Conservation (phyloP, 495 filamentous ascomycete genomes). For the Astrothelium macrocarpum region DNA sequence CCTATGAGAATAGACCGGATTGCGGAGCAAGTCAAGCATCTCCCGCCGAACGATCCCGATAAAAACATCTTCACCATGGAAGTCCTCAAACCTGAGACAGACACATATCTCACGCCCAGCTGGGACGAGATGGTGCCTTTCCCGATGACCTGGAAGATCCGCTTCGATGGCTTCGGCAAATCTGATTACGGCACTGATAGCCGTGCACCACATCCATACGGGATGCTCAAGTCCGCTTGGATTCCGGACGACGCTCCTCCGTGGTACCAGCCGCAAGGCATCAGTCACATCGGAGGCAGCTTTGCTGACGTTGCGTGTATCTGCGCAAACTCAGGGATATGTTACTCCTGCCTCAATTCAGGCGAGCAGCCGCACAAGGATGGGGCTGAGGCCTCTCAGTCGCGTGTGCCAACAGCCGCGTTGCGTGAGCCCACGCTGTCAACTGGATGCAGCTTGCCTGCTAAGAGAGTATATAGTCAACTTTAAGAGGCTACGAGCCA, state of each 20-base stretch:
- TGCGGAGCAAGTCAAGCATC: conserved; percentile 4
- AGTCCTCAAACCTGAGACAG: conserved; percentile 6
- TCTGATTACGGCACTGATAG: conserved; percentile 4
- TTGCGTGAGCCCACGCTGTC: conserved; percentile 5
- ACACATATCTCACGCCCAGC: conserved; percentile 5
- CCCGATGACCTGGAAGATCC: conserved; percentile 7
- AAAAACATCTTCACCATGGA: conserved; percentile 7
- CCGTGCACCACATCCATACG: conserved; percentile 1
- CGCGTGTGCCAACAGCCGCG: conserved; percentile 1
- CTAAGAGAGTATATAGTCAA: not conserved
- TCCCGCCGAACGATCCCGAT: conserved; percentile 2
- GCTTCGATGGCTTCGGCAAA: conserved; percentile 4
- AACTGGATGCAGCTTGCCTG: conserved; percentile 1
- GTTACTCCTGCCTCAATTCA: not conserved
- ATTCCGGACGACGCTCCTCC: conserved; percentile 6
- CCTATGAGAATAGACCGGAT: conserved; percentile 6
- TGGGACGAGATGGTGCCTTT: conserved; percentile 7
- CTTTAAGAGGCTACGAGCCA: not conserved
- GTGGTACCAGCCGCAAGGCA: conserved; percentile 5
- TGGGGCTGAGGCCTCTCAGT: not conserved
- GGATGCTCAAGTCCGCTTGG: conserved; percentile 6
- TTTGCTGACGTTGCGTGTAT: conserved; percentile 6
- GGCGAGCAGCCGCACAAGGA: conserved; percentile 1
- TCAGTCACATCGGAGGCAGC: conserved; percentile 4
- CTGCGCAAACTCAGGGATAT: not conserved